These are phyloP conservation scores for Pichia sp. DNA, from an alignment of 1,139 yeast species.

Conservation along the genomic window DNA sequence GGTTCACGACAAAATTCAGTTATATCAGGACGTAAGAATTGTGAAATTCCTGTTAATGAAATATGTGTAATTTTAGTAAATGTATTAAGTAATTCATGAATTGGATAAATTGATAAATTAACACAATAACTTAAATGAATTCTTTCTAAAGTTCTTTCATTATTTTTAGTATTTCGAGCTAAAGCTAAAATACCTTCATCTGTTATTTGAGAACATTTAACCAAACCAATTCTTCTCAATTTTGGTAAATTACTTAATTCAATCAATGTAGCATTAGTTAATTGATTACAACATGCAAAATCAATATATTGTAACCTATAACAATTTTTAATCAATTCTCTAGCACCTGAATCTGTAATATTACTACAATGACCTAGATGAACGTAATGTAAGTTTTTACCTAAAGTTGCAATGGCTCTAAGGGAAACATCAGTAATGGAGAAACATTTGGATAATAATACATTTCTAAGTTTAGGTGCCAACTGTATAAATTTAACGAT, in stretches of 20 bases:
- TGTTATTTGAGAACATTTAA: conserved; percentile 81
- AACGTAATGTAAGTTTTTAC: conserved; percentile 77
- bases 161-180: conserved; percentile 68
- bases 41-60: conserved; percentile 80
- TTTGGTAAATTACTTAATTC: conserved; percentile 75
- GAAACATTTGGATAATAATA: conserved; percentile 83
- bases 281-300: conserved; percentile 86
- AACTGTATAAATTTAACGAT: conserved; percentile 63
- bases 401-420: conserved; percentile 62
- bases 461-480: conserved; percentile 83
- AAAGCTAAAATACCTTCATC: conserved; percentile 79
- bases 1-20: conserved; percentile 90
- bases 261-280: conserved; percentile 76
- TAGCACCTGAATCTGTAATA: conserved; percentile 85
- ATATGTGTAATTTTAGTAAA: conserved; percentile 87
- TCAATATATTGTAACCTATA: conserved; percentile 88
- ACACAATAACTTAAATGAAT: conserved; percentile 92
- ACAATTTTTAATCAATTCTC: conserved; percentile 66
- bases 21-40: conserved; percentile 79
- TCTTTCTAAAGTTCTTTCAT: conserved; percentile 73
- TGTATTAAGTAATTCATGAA: conserved; percentile 61
- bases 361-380: conserved; percentile 92
- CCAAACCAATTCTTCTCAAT: conserved; percentile 85
- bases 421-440: conserved; percentile 81
- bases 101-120: conserved; percentile 65